Evolutionary conservation across 345 rosid species (phyloP), one percentile per base, ranked within the genome.

Genomic region (Eucalyptus cladocalyx): DNA sequence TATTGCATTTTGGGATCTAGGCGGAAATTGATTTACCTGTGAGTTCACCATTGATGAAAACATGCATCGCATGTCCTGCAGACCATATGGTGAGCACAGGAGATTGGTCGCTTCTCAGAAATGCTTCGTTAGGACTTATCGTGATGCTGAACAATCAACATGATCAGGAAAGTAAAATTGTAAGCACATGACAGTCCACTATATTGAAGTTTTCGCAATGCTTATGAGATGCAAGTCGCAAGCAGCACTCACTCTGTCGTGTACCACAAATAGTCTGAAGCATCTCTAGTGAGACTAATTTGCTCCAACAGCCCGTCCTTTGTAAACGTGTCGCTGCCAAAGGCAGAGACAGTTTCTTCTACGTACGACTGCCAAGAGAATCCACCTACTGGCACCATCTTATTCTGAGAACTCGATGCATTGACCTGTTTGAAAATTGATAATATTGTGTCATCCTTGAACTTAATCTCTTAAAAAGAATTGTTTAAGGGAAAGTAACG

Each of bases 21-120:
- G 80, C 54, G 3, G 45, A n/a, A 43, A 56, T 34, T 21, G 21
- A 42, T 42, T 7, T 87, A 92, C 95, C 94, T 67, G 91, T 40
- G 86, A 90, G 95, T 92, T 96, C 94, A 30, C 97, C 99, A 80
- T 96, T 96, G 92, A 97, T 87, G 87, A 95, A 96, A 81, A 96
- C 96, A 88, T 93, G 94, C 89, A 96, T 90, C 49, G 93, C 96
- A 92, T 96, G 99, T 23, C 99, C 99, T 34, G 99, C 99, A 50
- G 99, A 97, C 90, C 65, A 60, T 88, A 92, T 88, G 2, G 92
- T 94, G 80, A 97, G 98, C 83, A 93, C 89, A 60, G 99, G 99
- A 88, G 53, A 76, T 87, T 95, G 94, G 86, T 97, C 97, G 19
- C 89, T 93, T 93, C 93, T 96, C 87, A 95, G 89, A 91, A 97